Percentiles rank a stretch among this genome's conserved stretches.
These are phyloP conservation scores for Avena eriantha DNA, from an alignment of 176 grass and related monocot species.

Conservation along the genomic window DNA sequence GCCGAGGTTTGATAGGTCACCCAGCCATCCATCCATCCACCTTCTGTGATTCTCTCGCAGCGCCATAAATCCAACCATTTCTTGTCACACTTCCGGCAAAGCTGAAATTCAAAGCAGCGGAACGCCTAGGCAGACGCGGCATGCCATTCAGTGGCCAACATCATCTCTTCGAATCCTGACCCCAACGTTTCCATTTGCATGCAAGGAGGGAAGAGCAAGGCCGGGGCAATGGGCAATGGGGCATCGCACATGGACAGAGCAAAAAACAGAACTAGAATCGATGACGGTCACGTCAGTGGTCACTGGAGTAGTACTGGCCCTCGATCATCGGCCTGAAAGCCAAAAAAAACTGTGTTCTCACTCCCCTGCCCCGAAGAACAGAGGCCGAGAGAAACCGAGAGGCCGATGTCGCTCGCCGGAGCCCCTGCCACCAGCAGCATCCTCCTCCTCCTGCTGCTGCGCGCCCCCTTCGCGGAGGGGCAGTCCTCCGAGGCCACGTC, in stretches of 20 bases:
- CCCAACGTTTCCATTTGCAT: constrained; percentile 2
- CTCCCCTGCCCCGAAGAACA: too few species aligned
- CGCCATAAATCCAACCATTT: constrained; percentile 1
- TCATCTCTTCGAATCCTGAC: not conserved
- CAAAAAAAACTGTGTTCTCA: too few species aligned
- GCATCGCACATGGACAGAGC: not conserved
- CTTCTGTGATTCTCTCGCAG: not conserved
- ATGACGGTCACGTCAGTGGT: too few species aligned
- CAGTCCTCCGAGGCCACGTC: constrained; percentile 32
- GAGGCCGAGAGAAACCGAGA: not conserved
- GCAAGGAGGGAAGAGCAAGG: not conserved
- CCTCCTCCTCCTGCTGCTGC: constrained; percentile 33
- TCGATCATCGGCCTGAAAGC: too few species aligned
- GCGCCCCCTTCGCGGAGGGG: constrained; percentile 1
- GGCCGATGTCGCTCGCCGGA: constrained; percentile 9
- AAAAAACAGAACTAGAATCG: not conserved
- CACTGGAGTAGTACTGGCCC: too few species aligned
- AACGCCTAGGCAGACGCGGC: not conserved
- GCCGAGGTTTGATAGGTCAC: not conserved
- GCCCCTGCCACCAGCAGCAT: not conserved
- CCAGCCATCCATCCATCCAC: not conserved
- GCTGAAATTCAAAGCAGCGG: not conserved
- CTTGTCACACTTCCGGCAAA: not conserved
- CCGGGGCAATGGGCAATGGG: too few species aligned
- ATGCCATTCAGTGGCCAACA: not conserved